Conservation (phyloP, 768 basidiomycete species). For the Pleurotus platypus region DNA sequence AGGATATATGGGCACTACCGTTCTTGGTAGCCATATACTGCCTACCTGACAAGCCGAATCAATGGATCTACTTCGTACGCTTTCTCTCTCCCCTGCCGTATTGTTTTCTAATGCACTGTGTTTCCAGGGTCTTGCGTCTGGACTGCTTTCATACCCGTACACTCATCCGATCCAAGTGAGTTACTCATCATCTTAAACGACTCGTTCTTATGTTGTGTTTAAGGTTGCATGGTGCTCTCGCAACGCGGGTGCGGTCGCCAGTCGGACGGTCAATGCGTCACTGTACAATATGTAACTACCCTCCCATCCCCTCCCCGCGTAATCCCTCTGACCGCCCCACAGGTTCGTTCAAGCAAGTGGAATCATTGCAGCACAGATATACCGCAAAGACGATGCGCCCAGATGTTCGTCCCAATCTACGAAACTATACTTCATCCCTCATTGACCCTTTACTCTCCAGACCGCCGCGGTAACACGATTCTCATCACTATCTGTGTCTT, state of each 20-base stretch:
- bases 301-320: not conserved
- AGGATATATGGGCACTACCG: constrained; percentile 58
- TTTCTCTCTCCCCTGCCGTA: not conserved
- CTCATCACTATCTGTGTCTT: constrained; percentile 51
- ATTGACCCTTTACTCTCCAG: constrained; percentile 20
- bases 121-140: constrained; percentile 36
- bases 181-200: not conserved
- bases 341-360: constrained; percentile 40
- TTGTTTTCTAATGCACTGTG: not conserved
- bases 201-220: constrained; percentile 32
- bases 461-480: constrained; percentile 53
- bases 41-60: constrained; percentile 44
- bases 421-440: not conserved
- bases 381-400: constrained; percentile 54
- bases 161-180: constrained; percentile 12
- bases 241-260: constrained; percentile 57
- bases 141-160: constrained; percentile 42
- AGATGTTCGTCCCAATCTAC: constrained; percentile 32
- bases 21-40: constrained; percentile 55
- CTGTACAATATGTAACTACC: constrained; percentile 49
- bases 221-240: constrained; percentile 60
- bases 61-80: constrained; percentile 51
- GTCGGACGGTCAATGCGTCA: constrained; percentile 56
- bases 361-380: constrained; percentile 53
- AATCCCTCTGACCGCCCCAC: not conserved